Conservation (phyloP, 352 stramenopile species). For the Detonula confervacea region DNA sequence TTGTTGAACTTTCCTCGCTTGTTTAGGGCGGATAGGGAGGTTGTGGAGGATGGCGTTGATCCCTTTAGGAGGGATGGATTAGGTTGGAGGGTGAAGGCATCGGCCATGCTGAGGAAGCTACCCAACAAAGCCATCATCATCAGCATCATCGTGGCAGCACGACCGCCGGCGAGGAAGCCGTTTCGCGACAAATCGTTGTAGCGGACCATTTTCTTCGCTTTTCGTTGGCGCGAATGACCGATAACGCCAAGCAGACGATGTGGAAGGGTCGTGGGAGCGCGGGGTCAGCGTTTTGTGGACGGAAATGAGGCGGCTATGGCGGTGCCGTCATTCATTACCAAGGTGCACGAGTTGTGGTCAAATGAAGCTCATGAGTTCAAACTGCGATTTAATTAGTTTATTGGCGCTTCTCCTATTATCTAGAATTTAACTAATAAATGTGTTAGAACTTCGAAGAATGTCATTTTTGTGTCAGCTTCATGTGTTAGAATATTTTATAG, state of each 20-base stretch:
- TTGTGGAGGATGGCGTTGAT: not conserved
- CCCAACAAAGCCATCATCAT: not conserved
- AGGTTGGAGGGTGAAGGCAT: slow-evolving; percentile 13
- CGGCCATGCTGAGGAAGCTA: not conserved
- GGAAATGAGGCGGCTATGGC: not conserved
- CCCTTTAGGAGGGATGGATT: not conserved
- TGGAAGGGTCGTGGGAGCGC: not conserved
- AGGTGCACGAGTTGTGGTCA: slow-evolving; percentile 1
- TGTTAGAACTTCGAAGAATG: no score
- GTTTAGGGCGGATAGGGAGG: slow-evolving; percentile 37
- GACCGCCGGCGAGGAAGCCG: not conserved
- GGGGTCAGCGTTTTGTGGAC: not conserved
- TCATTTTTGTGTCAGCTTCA: no score
- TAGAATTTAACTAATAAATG: no score
- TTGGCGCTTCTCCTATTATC: not conserved
- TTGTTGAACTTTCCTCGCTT: slow-evolving; percentile 70
- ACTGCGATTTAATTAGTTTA: not conserved
- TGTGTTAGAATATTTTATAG: no score
- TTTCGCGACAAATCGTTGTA: not conserved
- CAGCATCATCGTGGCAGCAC: not conserved
- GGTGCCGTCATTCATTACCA: not conserved
- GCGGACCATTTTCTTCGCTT: not conserved
- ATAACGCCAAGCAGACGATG: not conserved
- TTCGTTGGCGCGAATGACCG: not conserved
- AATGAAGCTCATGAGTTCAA: slow-evolving; percentile 3